Conservation (phyloP, 768 basidiomycete species). For the Pisolithus albus region DNA sequence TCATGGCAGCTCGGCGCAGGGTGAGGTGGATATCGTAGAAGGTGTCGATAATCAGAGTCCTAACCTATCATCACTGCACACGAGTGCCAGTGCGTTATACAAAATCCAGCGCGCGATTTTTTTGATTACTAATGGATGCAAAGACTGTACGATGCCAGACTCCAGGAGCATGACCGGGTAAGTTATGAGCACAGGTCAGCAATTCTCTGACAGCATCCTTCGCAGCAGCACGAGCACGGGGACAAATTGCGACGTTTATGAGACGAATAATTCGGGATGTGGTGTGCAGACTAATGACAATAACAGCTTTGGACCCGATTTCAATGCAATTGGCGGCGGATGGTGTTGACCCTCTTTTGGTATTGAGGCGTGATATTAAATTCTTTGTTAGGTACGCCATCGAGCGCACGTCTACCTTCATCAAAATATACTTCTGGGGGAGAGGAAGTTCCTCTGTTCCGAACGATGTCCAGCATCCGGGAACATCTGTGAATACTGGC, state of each 20-base stretch:
- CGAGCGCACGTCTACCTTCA: slow-evolving; percentile 22
- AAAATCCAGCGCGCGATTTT: too few species aligned
- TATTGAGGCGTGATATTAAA: neutral
- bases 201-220: neutral
- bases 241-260: slow-evolving; percentile 24
- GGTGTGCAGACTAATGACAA: slow-evolving; percentile 21
- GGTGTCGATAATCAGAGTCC: slow-evolving; percentile 26
- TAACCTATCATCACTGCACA: slow-evolving; percentile 28
- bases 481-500: slow-evolving; percentile 13
- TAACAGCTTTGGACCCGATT: slow-evolving; percentile 28
- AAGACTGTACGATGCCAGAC: slow-evolving; percentile 27
- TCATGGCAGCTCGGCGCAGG: slow-evolving; percentile 8
- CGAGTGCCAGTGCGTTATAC: slow-evolving; percentile 12
- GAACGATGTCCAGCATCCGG: slow-evolving; percentile 21
- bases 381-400: slow-evolving; percentile 27
- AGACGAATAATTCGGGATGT: slow-evolving; percentile 26
- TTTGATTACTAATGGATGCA: neutral
- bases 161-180: slow-evolving; percentile 29
- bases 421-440: slow-evolving; percentile 38
- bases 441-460: slow-evolving; percentile 33
- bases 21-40: slow-evolving; percentile 29
- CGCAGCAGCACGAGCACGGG: slow-evolving; percentile 8
- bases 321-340: slow-evolving; percentile 32
- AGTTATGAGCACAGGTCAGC: neutral
- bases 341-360: slow-evolving; percentile 17